These are phyloP conservation scores for Datura wrightii DNA, from an alignment of 257 asterid species.

Conservation along the genomic window DNA sequence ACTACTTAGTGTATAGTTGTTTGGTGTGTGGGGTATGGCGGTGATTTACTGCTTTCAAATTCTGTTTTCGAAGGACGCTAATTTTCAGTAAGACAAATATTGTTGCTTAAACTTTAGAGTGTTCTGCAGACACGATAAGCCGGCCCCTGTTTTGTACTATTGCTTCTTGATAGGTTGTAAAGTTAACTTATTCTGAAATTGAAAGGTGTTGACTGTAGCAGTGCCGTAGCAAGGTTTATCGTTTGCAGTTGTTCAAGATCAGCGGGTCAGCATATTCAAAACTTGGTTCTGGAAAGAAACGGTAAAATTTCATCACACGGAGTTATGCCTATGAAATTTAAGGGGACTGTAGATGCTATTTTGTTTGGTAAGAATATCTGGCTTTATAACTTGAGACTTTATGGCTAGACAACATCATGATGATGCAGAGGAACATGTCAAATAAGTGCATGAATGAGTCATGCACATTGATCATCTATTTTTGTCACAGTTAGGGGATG, in stretches of 20 bases:
- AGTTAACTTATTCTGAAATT: not conserved
- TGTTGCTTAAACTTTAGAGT: not conserved
- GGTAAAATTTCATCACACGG: not conserved
- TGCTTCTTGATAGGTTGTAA: not conserved
- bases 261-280: not conserved
- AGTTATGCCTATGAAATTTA: not conserved
- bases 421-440: constrained; percentile 2
- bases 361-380: not conserved
- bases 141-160: not conserved
- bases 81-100: not conserved
- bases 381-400: not conserved
- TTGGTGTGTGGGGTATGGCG: not conserved
- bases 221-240: not conserved
- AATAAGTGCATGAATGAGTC: not conserved
- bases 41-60: too few species aligned
- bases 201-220: not conserved
- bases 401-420: not conserved
- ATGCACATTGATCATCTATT: not conserved
- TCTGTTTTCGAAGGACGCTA: not conserved
- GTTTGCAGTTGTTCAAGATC: not conserved
- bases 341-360: not conserved
- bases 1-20: not conserved
- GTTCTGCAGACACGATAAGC: not conserved
- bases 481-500: not conserved
- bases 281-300: not conserved